Evolutionary conservation across 2,329 filamentous ascomycete genomes (phyloP).

Genomic region (Epichloe aotearoae): DNA sequence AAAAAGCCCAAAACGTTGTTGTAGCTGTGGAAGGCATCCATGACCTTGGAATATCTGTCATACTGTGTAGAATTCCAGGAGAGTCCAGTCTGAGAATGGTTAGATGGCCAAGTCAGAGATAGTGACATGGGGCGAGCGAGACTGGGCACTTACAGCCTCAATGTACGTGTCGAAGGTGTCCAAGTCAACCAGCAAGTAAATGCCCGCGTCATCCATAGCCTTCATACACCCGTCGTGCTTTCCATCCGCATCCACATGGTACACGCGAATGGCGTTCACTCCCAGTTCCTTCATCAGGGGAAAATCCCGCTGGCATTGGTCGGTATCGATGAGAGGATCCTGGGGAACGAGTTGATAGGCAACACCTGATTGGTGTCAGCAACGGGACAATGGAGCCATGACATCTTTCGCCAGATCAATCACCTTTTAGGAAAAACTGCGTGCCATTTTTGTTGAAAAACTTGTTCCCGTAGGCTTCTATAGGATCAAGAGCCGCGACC

Average conservation of each 20-base stretch:
- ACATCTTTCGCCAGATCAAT: constrained; percentile 1
- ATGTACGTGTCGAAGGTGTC: constrained; percentile 64
- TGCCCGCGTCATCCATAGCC: constrained; percentile 64
- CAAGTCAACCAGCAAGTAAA: constrained; percentile 75
- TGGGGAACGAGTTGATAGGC: constrained; percentile 53
- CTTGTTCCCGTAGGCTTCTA: constrained; percentile 57
- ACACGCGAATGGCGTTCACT: constrained; percentile 74
- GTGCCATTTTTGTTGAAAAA: constrained; percentile 72
- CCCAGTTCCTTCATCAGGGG: constrained; percentile 67
- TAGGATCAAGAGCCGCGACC: constrained; percentile 30
- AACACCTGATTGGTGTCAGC: constrained; percentile 39
- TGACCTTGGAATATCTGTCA: constrained; percentile 52
- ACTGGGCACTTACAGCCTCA: constrained; percentile 33
- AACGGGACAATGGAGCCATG: neutral
- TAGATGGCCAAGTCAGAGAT: neutral
- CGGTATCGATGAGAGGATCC: constrained; percentile 63
- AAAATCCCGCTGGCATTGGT: constrained; percentile 63
- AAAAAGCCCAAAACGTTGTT: constrained; percentile 77
- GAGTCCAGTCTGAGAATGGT: constrained; percentile 33
- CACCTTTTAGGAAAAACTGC: constrained; percentile 77
- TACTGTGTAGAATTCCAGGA: constrained; percentile 64
- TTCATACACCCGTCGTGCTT: constrained; percentile 73
- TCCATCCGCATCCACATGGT: constrained; percentile 62
- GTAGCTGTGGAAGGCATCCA: constrained; percentile 65
- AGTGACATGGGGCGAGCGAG: neutral